A percentile compares a stretch with the other conserved stretches of the same genome.
These are phyloP conservation scores for Setaria viridis DNA, from an alignment of 202 grass and related monocot genomes.

Conservation along the genomic window DNA sequence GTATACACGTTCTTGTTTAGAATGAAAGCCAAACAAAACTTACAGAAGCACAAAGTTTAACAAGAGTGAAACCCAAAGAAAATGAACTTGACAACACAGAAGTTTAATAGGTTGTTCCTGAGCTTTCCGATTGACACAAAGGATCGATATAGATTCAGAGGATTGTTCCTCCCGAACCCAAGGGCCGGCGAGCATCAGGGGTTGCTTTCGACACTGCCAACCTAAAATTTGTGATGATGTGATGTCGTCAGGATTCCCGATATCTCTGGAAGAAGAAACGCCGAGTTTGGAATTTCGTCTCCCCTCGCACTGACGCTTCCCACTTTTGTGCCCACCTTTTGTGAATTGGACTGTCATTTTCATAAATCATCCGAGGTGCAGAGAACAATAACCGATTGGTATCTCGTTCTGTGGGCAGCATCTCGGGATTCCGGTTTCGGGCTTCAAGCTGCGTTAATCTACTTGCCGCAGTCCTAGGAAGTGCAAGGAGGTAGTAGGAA, in stretches of 20 bases:
- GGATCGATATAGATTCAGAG: background rate
- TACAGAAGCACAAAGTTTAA: background rate
- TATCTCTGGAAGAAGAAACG: background rate
- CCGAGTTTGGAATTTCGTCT: background rate
- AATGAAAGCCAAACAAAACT: background rate
- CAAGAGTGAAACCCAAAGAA: background rate
- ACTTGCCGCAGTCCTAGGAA: too few relatives aligned
- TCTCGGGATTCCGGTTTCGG: conserved; percentile 2
- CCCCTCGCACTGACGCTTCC: background rate
- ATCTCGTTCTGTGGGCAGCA: conserved; percentile 15
- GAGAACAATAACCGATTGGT: background rate
- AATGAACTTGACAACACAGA: background rate
- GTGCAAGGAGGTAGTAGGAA: too few relatives aligned
- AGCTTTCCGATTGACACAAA: background rate
- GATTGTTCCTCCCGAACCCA: background rate
- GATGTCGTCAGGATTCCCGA: conserved; percentile 5
- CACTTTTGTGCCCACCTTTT: conserved; percentile 4
- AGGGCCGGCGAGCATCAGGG: background rate
- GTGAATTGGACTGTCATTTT: conserved; percentile 12
- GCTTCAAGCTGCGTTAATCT: background rate
- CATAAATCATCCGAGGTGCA: background rate
- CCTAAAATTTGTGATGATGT: conserved; percentile 21
- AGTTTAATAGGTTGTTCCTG: background rate
- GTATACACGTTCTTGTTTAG: background rate
- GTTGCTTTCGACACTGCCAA: conserved; percentile 37